phyloP scores from a whole-genome alignment of 257 asterid genomes.

The Solanum paucissectum region DNA sequence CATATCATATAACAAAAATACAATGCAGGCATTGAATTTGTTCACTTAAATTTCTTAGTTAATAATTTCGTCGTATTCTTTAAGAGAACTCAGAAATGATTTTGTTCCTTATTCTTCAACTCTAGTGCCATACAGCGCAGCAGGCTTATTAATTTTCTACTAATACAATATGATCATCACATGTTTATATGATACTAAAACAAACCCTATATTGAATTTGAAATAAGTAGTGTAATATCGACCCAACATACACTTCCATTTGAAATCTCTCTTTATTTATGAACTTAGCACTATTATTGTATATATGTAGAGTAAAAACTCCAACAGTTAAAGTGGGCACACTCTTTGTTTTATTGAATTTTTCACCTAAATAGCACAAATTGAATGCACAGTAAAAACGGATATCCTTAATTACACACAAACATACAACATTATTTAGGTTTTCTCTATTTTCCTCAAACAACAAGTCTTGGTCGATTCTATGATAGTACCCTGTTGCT shows the following conservation, averaged over 20 bases:
- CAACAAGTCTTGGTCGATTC: not conserved
- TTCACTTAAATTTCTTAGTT: not conserved
- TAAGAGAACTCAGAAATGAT: not conserved
- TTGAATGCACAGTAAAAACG: not conserved
- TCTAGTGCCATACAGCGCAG: not conserved
- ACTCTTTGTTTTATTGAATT: not conserved
- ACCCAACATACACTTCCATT: not conserved
- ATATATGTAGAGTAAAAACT: not conserved
- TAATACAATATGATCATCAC: not conserved
- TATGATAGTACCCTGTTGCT: not conserved
- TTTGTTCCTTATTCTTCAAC: not conserved
- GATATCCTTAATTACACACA: not conserved
- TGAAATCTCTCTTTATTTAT: not conserved
- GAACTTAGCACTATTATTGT: not conserved
- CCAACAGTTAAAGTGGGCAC: not conserved
- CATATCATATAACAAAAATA: not conserved
- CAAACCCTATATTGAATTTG: not conserved
- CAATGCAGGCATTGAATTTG: not conserved
- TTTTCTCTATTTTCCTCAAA: not conserved
- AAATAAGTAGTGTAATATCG: not conserved
- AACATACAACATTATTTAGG: not conserved
- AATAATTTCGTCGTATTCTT: not conserved
- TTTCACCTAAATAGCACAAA: not conserved
- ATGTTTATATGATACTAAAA: not conserved
- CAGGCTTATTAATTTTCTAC: not conserved